Evolutionary conservation across 352 stramenopile genomes (phyloP).

Genomic region (Globisporangium cederbergense): DNA sequence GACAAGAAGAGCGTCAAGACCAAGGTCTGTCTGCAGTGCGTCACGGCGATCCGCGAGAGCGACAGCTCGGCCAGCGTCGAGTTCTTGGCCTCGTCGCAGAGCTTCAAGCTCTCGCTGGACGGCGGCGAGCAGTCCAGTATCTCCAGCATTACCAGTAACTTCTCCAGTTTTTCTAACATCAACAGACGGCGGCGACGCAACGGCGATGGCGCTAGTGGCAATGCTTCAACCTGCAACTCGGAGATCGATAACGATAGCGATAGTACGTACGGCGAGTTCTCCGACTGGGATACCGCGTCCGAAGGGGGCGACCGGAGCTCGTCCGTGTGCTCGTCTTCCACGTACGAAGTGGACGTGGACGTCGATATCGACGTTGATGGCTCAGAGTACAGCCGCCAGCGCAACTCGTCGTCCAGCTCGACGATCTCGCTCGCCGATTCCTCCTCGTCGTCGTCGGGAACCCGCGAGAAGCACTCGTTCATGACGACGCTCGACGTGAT

Average conservation of each 20-base stretch:
- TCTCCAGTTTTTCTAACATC: slow-evolving; percentile 3
- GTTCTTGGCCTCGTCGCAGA: neutral
- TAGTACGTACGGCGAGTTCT: neutral
- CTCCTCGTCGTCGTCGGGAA: neutral
- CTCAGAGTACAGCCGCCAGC: neutral
- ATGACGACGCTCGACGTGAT: slow-evolving; percentile 44
- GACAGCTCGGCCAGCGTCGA: slow-evolving; percentile 12
- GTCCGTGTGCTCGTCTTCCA: slow-evolving; percentile 1
- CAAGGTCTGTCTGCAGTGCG: slow-evolving; percentile 54
- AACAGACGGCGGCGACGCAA: neutral
- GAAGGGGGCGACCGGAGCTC: slow-evolving; percentile 7
- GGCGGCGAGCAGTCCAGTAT: neutral
- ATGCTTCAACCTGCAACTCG: slow-evolving; percentile 7
- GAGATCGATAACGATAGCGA: slow-evolving; percentile 9
- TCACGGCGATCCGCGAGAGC: slow-evolving; percentile 42
- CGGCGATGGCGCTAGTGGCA: neutral
- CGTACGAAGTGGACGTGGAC: slow-evolving; percentile 1
- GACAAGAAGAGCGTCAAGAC: slow-evolving; percentile 46
- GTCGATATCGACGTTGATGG: neutral
- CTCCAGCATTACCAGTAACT: neutral
- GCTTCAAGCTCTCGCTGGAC: slow-evolving; percentile 1
- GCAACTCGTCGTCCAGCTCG: slow-evolving; percentile 9
- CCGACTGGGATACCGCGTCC: slow-evolving; percentile 16
- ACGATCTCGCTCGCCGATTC: slow-evolving; percentile 13
- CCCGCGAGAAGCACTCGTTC: slow-evolving; percentile 35